Evolutionary conservation across 2,329 filamentous ascomycete genomes (phyloP).

Genomic region (Pseudogymnoascus sp.): DNA sequence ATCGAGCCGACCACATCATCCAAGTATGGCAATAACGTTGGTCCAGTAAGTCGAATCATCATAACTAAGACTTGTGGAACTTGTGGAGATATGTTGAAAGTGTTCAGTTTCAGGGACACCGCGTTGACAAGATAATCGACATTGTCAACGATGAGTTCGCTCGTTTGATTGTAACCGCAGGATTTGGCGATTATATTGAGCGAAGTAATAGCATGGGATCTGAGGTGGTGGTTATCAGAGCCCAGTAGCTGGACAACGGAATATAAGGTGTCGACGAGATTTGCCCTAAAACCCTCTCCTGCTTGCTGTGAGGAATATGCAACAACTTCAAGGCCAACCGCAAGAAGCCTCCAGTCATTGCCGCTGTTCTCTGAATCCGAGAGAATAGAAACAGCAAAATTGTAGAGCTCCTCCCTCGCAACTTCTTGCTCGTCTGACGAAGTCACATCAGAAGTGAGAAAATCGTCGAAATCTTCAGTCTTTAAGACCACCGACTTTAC

Average conservation of each 20-base stretch:
- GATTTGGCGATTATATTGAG: conserved; percentile 72
- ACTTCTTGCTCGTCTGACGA: conserved; percentile 37
- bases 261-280: conserved; percentile 87
- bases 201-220: conserved; percentile 74
- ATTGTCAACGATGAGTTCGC: conserved; percentile 78
- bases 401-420: conserved; percentile 60
- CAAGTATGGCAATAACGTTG: conserved; percentile 74
- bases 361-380: conserved; percentile 43
- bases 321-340: conserved; percentile 74
- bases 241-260: conserved; percentile 85
- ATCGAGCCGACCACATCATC: conserved; percentile 89
- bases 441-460: conserved; percentile 52
- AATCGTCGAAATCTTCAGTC: conserved; percentile 54
- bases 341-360: conserved; percentile 66
- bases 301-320: conserved; percentile 67
- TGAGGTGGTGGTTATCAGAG: conserved; percentile 59
- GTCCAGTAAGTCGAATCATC: conserved; percentile 86
- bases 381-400: conserved; percentile 59
- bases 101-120: conserved; percentile 80
- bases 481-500: conserved; percentile 51
- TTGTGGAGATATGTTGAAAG: conserved; percentile 85
- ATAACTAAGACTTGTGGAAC: conserved; percentile 86
- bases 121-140: conserved; percentile 97
- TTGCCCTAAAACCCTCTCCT: conserved; percentile 65
- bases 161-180: conserved; percentile 69